A percentile compares a stretch with the other conserved stretches of the same genome.
Conservation (phyloP, 495 filamentous ascomycete species). For the Corynascus novoguineensis region DNA sequence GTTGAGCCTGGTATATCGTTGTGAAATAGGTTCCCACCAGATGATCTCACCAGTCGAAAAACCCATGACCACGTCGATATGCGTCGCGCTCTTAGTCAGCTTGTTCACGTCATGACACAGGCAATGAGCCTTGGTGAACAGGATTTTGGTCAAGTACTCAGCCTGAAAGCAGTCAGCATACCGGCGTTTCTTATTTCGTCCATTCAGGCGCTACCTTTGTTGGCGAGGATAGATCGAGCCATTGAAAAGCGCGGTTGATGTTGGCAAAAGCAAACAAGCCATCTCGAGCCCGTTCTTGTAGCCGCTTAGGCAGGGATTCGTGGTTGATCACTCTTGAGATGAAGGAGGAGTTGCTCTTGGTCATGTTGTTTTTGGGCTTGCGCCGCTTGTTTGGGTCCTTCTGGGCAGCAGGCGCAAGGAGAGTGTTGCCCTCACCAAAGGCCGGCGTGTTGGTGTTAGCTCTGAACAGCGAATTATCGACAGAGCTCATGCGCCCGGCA, state of each 20-base stretch:
- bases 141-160: slow-evolving; percentile 87
- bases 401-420: slow-evolving; percentile 52
- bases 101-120: slow-evolving; percentile 91
- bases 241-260: slow-evolving; percentile 85
- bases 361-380: slow-evolving; percentile 95
- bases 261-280: slow-evolving; percentile 90
- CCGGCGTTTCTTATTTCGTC: neutral
- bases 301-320: slow-evolving; percentile 68
- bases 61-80: slow-evolving; percentile 90
- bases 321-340: slow-evolving; percentile 92
- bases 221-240: slow-evolving; percentile 53
- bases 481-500: slow-evolving; percentile 34
- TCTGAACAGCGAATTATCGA: slow-evolving; percentile 32
- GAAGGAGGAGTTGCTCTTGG: slow-evolving; percentile 96
- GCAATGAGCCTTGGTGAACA: slow-evolving; percentile 93
- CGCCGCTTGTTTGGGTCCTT: slow-evolving; percentile 74
- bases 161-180: slow-evolving; percentile 43
- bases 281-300: slow-evolving; percentile 70
- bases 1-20: slow-evolving; percentile 92
- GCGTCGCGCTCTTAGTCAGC: slow-evolving; percentile 67
- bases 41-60: slow-evolving; percentile 95
- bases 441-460: slow-evolving; percentile 52
- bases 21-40: slow-evolving; percentile 96
- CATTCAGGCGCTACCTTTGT: slow-evolving; percentile 43
- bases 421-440: slow-evolving; percentile 84